Conservation (phyloP, 768 basidiomycete species). For the Wakefieldia striispora region DNA sequence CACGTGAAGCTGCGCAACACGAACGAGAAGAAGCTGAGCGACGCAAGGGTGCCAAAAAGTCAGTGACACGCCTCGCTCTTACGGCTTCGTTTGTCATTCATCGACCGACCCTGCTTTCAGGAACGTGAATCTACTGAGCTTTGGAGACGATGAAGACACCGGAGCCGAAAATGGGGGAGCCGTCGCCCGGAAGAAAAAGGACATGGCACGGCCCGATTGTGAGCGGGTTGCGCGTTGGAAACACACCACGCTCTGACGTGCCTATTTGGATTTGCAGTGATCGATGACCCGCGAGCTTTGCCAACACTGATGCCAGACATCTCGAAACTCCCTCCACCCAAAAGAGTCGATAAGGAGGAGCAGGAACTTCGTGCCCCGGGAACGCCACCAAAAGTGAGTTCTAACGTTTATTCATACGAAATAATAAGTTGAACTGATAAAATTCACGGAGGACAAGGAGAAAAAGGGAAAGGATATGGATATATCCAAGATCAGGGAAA, state of each 20-base stretch:
- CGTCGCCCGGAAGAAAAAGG: conserved; percentile 67
- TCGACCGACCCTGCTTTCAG: conserved; percentile 37
- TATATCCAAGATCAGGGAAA: conserved; percentile 69
- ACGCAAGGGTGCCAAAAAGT: conserved; percentile 87
- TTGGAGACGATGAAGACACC: conserved; percentile 69
- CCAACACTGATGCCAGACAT: conserved; percentile 10
- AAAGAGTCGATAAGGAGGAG: conserved; percentile 3
- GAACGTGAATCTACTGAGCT: conserved; percentile 87
- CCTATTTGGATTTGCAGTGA: conserved; percentile 19
- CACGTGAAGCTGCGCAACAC: conserved; percentile 68
- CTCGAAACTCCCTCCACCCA: conserved; percentile 1
- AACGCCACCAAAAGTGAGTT: conserved; percentile 18
- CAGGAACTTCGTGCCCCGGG: neutral
- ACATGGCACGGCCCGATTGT: conserved; percentile 84
- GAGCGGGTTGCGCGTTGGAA: conserved; percentile 30
- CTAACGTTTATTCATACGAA: neutral
- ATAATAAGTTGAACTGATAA: neutral
- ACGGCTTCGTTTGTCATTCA: neutral
- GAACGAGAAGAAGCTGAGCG: conserved; percentile 77
- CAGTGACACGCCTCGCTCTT: conserved; percentile 22
- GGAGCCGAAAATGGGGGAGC: conserved; percentile 58
- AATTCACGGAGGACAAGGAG: conserved; percentile 4
- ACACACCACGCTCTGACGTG: neutral
- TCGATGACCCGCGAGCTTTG: conserved; percentile 13
- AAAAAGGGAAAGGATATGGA: conserved; percentile 40